Evolutionary conservation across 306 rosid species (phyloP), one percentile per base, ranked within the genome.

Genomic region (Cotoneaster glaucophyllus): DNA sequence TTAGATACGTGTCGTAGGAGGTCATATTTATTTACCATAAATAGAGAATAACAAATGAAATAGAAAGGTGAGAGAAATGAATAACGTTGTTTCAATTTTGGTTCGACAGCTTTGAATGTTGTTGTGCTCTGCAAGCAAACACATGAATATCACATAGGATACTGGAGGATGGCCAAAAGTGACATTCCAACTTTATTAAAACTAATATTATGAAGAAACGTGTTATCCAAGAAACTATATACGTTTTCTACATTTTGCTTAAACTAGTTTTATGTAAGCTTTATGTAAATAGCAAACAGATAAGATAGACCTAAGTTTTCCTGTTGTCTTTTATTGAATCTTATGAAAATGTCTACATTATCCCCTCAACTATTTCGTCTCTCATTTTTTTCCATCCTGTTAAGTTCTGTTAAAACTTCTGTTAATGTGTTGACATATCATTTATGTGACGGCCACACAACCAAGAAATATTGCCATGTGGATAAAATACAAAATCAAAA

Each of bases 61-160:
- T 21, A 28, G 24, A 70, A 74, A 19, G 31, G 59, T 69, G 50
- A 43, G 59, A 48, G 45, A 62, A 65, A 37, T n/a, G 11, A 64
- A 8, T 29, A 63, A 31, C 25, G 62, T 43, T 12, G 62, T 44
- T 69, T 41, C 44, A 41, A 41, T 41, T 41, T 12, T 50, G 41
- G n/a, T 63, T 63, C 61, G 31, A 69, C 61, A n/a, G 64, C 64
- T 68, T 74, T 64, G 26, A 48, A 68, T 34, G 64, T 45, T 52
- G 22, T 43, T 28, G 17, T 73, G 73, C 85, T 82, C 41, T 68
- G 64, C 79, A 82, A 82, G 82, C 82, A 73, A 82, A 82, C 73
- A 41, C 22, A 72, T 31, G 61, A 48, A 50, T 29, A 39, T 71
- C 24, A 6, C 1, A 31, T 6, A 71, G 37, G 7, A 6, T 19